phyloP scores from a whole-genome alignment of 2,329 filamentous ascomycete genomes.

The Claviceps africana region DNA sequence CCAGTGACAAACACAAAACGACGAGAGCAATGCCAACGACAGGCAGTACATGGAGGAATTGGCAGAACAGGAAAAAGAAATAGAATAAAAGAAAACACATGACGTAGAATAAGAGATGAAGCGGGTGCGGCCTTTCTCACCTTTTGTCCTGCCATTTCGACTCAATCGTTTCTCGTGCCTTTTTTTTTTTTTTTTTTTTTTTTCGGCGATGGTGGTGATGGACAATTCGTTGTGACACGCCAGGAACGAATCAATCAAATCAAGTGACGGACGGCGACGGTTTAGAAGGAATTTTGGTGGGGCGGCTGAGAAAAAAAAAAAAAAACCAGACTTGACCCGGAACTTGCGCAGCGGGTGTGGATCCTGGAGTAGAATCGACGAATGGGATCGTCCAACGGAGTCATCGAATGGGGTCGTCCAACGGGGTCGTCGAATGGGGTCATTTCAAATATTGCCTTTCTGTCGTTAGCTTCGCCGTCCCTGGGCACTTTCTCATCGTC shows the following conservation, averaged over 20 bases:
- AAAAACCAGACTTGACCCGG: slow-evolving; percentile 3
- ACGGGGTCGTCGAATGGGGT: not conserved
- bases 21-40: not conserved
- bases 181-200: not conserved
- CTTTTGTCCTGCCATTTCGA: slow-evolving; percentile 11
- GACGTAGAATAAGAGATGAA: not conserved
- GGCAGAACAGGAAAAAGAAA: not conserved
- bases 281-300: not conserved
- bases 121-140: slow-evolving; percentile 1
- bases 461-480: not conserved
- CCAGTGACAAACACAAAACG: slow-evolving; percentile 3
- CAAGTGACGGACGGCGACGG: not conserved
- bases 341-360: not conserved
- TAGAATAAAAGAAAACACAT: not conserved
- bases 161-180: too few relatives aligned
- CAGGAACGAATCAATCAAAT: slow-evolving; percentile 1
- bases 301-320: not conserved
- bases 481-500: not conserved
- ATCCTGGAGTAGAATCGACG: not conserved
- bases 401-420: not conserved
- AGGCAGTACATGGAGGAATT: not conserved
- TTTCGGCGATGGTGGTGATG: not conserved
- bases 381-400: not conserved
- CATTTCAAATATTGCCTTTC: not conserved
- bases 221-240: not conserved